These are phyloP conservation scores for Liquidambar formosana DNA, from an alignment of 164 flowering plant species.

Conservation along the genomic window DNA sequence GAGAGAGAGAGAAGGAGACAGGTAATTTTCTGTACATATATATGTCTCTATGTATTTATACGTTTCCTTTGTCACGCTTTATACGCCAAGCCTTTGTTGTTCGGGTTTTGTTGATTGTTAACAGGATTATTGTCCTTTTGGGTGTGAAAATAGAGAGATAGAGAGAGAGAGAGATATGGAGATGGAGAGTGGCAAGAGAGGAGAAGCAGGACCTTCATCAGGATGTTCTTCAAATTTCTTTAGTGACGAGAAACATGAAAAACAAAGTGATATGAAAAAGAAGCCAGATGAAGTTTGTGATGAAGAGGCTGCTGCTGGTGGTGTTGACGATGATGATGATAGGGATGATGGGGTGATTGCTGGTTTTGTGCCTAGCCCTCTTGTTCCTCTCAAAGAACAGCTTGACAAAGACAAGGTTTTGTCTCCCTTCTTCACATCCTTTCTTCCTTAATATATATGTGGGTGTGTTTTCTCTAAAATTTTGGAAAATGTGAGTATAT, in stretches of 20 bases:
- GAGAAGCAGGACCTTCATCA: constrained; percentile 42
- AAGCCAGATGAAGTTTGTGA: constrained; percentile 21
- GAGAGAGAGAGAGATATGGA: constrained; percentile 9
- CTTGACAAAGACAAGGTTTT: constrained; percentile 59
- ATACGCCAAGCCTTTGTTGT: background rate
- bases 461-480: background rate
- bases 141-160: background rate
- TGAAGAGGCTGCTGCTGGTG: constrained; percentile 17
- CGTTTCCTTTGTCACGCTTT: background rate
- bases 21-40: background rate
- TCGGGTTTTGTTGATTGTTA: background rate
- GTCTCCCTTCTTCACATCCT: background rate
- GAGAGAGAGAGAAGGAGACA: constrained; percentile 1
- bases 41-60: too few relatives aligned
- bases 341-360: constrained; percentile 24
- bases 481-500: background rate
- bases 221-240: constrained; percentile 8
- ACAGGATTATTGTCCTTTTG: constrained; percentile 8
- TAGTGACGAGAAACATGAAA: constrained; percentile 16
- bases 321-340: constrained; percentile 28
- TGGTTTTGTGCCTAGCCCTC: constrained; percentile 52
- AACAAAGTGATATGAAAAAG: constrained; percentile 11
- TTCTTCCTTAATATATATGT: background rate
- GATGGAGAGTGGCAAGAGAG: constrained; percentile 26
- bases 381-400: constrained; percentile 57